Evolutionary conservation across 768 basidiomycete species (phyloP).

Genomic region (Cyclocybe cylindracea): DNA sequence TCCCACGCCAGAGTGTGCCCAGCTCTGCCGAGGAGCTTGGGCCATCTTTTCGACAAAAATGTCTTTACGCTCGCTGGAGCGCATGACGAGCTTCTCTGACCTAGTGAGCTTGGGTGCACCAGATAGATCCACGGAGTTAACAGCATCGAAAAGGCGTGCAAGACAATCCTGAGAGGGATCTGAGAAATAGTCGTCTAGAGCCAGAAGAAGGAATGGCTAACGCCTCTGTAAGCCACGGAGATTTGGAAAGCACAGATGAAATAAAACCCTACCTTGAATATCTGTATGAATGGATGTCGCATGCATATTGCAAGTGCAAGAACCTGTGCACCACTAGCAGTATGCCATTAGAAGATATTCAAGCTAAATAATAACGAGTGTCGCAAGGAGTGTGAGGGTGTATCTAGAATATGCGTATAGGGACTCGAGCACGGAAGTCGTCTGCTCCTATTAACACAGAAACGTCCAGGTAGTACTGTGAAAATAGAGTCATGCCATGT

Average conservation of each 20-base stretch:
- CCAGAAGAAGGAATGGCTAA: slow-evolving; percentile 90
- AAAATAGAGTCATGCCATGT: slow-evolving; percentile 7
- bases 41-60: slow-evolving; percentile 86
- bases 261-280: slow-evolving; percentile 74
- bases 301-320: slow-evolving; percentile 95
- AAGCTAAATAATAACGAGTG: slow-evolving; percentile 4
- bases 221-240: not conserved
- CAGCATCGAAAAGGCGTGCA: slow-evolving; percentile 85
- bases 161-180: slow-evolving; percentile 90
- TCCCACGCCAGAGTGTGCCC: slow-evolving; percentile 22
- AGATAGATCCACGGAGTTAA: slow-evolving; percentile 90
- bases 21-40: slow-evolving; percentile 30
- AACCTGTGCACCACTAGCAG: slow-evolving; percentile 82
- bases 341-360: not conserved
- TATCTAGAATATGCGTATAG: slow-evolving; percentile 54
- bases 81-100: slow-evolving; percentile 86
- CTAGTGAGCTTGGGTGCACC: slow-evolving; percentile 76
- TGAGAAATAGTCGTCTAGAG: slow-evolving; percentile 92
- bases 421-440: slow-evolving; percentile 61
- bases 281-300: slow-evolving; percentile 90
- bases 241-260: not conserved
- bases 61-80: slow-evolving; percentile 88
- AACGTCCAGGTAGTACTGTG: slow-evolving; percentile 72
- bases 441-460: too few relatives aligned
- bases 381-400: slow-evolving; percentile 1